These are phyloP conservation scores for Kodamaea hsintzibuensis DNA, from an alignment of 805 yeast species.

Conservation along the genomic window DNA sequence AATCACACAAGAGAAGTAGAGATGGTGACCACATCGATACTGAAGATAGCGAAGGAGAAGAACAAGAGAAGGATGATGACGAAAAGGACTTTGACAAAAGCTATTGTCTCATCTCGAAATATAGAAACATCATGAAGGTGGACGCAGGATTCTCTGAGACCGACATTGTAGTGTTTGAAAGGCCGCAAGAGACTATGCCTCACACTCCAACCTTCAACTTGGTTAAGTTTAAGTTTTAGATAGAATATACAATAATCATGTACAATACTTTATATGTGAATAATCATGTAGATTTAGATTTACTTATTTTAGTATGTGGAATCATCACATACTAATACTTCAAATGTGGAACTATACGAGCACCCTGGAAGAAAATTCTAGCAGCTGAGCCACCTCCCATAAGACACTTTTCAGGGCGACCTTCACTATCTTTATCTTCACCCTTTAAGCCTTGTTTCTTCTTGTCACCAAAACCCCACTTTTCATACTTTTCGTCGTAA, in stretches of 20 bases:
- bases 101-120: slow-evolving; percentile 77
- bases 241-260: not conserved
- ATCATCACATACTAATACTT: too few species aligned
- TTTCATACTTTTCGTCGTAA: slow-evolving; percentile 47
- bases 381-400: slow-evolving; percentile 71
- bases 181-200: slow-evolving; percentile 62
- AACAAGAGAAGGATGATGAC: slow-evolving; percentile 27
- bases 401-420: slow-evolving; percentile 50
- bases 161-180: slow-evolving; percentile 66
- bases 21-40: slow-evolving; percentile 39
- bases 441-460: slow-evolving; percentile 50
- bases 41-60: slow-evolving; percentile 28
- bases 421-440: slow-evolving; percentile 51
- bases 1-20: slow-evolving; percentile 42
- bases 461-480: slow-evolving; percentile 52
- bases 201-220: slow-evolving; percentile 65
- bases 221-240: slow-evolving; percentile 52
- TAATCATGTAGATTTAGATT: too few species aligned
- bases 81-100: slow-evolving; percentile 34
- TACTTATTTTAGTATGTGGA: too few species aligned
- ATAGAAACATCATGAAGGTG: slow-evolving; percentile 68
- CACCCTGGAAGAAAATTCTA: slow-evolving; percentile 67
- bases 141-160: slow-evolving; percentile 48
- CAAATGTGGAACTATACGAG: slow-evolving; percentile 46
- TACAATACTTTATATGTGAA: not conserved